Evolutionary conservation across 352 stramenopile genomes (phyloP), one percentile per base, ranked within the genome.

Genomic region (Elongisporangium prolatum): DNA sequence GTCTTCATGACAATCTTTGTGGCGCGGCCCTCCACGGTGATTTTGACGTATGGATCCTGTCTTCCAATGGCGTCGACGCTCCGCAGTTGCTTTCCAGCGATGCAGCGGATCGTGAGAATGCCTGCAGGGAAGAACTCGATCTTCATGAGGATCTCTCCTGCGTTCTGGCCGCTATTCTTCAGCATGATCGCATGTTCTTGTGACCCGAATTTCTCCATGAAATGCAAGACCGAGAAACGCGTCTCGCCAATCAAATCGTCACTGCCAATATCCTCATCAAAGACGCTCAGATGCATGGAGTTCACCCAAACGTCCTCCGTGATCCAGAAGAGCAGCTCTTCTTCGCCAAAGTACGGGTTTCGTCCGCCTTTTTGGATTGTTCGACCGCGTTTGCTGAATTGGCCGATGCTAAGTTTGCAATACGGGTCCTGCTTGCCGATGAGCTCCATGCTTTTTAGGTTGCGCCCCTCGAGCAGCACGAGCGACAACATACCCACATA

Each of bases 301-400:
- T 96, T 61, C 10, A 80, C 81, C 92, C 91, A 98, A 16, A 91
- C 71, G n/a, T 94, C 81, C n/a, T 88, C 75, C 7, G 88, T 88
- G 61, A 98, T 84, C 88, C 89, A 97, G 48, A 98, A 90, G 5
- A 94, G 72, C 16, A 98, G 52, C 50, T 98, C 78, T 63, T 98
- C 93, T 56, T 97, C 89, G 6, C 77, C 73, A 71, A 98, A 98
- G 48, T 96, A 96, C 3, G 92, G 93, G 17, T 97, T 89, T 1
- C 76, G 86, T 4, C 93, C 92, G 1, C 92, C 84, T 60, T 88
- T 89, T 16, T 78, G 61, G 21, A 89, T 51, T 0, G 82, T 92
- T 61, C 88, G 93, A 60, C 82, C 69, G 3, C 81, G 80, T n/a
- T 94, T 88, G 2, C 65, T 77, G 50, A 85, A 87, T 11, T 74